A percentile compares a stretch with the other conserved stretches of the same genome.
phyloP scores from a whole-genome alignment of 345 rosid species.

The Hypericum perforatum region DNA sequence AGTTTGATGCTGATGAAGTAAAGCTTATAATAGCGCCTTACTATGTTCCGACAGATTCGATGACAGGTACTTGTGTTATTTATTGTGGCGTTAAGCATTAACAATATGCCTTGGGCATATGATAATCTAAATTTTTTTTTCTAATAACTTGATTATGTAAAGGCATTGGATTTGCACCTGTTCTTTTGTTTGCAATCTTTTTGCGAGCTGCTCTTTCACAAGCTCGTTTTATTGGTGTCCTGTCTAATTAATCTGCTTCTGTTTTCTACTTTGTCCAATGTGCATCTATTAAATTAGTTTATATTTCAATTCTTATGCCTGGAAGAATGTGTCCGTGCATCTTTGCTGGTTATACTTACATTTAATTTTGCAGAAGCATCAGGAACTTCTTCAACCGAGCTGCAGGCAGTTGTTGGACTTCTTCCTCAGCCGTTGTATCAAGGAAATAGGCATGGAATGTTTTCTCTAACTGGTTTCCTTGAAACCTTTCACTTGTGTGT shows the following conservation, averaged over 20 bases:
- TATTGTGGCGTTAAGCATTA: too few species aligned
- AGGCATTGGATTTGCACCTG: too few species aligned
- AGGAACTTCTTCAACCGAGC: constrained; percentile 45
- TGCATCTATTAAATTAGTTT: neutral
- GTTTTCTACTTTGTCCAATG: too few species aligned
- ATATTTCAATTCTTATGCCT: neutral
- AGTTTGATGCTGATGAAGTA: constrained; percentile 45
- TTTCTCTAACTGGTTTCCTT: neutral
- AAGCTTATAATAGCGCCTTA: constrained; percentile 50
- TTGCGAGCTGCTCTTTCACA: too few species aligned
- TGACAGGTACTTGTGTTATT: constrained; percentile 42
- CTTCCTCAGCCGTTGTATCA: constrained; percentile 65
- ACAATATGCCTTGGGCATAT: too few species aligned
- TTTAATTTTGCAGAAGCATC: constrained; percentile 47
- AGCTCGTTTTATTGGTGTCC: too few species aligned
- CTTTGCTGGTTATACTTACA: constrained; percentile 1
- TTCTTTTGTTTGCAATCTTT: too few species aligned
- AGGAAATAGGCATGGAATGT: constrained; percentile 52
- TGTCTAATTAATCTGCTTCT: too few species aligned
- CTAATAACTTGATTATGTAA: too few species aligned
- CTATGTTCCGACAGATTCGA: constrained; percentile 47
- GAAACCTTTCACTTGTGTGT: neutral
- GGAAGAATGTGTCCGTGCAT: constrained; percentile 2
- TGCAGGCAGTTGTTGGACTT: constrained; percentile 59
- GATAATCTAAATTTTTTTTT: too few species aligned